Conservation (phyloP, 2,329 filamentous ascomycete genomes). For the Talaromyces pinophilus region DNA sequence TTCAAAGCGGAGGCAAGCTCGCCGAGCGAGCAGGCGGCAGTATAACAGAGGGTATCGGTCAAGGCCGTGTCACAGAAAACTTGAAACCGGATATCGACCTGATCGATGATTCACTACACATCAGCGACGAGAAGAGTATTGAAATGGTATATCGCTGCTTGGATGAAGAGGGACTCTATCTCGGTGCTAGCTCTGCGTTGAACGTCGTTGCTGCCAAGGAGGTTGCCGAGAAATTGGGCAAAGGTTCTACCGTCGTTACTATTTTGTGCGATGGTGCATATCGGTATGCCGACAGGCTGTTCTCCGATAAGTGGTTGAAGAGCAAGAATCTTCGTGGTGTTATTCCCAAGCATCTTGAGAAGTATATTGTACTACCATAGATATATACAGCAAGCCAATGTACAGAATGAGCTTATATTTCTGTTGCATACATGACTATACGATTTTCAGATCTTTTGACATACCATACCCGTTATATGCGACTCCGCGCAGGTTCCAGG, state of each 20-base stretch:
- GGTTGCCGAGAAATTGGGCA: conserved; percentile 85
- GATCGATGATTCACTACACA: conserved; percentile 79
- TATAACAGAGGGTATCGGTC: conserved; percentile 97
- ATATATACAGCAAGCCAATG: conserved; percentile 14
- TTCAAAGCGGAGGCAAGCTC: conserved; percentile 79
- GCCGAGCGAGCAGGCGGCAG: conserved; percentile 78
- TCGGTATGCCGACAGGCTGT: conserved; percentile 88
- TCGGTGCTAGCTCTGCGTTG: conserved; percentile 88
- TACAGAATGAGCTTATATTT: conserved; percentile 11
- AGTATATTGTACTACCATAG: conserved; percentile 84
- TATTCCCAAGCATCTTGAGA: conserved; percentile 81
- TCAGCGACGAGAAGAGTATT: conserved; percentile 91
- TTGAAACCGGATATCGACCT: conserved; percentile 79
- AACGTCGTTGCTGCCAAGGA: conserved; percentile 96
- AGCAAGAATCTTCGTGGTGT: conserved; percentile 79
- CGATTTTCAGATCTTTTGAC: conserved; percentile 51
- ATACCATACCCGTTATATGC: conserved; percentile 63
- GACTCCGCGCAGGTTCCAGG: conserved; percentile 63
- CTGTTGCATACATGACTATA: conserved; percentile 24
- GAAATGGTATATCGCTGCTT: conserved; percentile 97
- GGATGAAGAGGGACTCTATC: conserved; percentile 92
- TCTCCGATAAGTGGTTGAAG: conserved; percentile 86
- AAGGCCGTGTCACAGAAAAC: conserved; percentile 96
- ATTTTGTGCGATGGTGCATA: conserved; percentile 97
- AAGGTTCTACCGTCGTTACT: conserved; percentile 88